Percentiles rank a stretch among this genome's conserved stretches.
phyloP scores from a whole-genome alignment of 2,329 filamentous ascomycete genomes.

The Neofusicoccum laricinum region DNA sequence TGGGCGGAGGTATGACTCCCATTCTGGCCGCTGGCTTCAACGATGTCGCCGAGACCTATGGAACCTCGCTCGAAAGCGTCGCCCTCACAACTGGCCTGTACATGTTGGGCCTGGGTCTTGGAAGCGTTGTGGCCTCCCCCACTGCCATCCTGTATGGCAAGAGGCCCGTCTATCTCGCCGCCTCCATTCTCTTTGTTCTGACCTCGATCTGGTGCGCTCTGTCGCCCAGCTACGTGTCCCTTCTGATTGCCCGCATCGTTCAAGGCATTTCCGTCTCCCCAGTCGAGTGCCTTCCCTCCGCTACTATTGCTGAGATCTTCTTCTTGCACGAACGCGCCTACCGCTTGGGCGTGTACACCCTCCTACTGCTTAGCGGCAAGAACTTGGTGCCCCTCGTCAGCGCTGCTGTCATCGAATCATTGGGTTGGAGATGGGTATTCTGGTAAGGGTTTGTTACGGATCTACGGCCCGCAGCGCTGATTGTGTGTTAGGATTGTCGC shows the following conservation, averaged over 20 bases:
- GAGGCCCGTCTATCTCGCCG: slow-evolving; percentile 79
- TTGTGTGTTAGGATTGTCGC: slow-evolving; percentile 65
- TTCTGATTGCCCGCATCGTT: slow-evolving; percentile 78
- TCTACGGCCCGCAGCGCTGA: background rate
- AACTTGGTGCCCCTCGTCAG: slow-evolving; percentile 85
- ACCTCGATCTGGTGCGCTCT: slow-evolving; percentile 80
- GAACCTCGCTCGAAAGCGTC: slow-evolving; percentile 68
- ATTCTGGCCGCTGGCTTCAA: slow-evolving; percentile 87
- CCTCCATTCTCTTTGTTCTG: slow-evolving; percentile 72
- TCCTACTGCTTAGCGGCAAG: slow-evolving; percentile 85
- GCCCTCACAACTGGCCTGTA: slow-evolving; percentile 87
- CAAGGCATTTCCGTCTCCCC: slow-evolving; percentile 86
- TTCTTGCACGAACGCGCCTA: slow-evolving; percentile 93
- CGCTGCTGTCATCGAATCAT: slow-evolving; percentile 73
- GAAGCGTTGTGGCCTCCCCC: slow-evolving; percentile 79
- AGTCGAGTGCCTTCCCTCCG: slow-evolving; percentile 87
- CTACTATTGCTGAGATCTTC: slow-evolving; percentile 94
- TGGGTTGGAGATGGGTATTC: slow-evolving; percentile 89
- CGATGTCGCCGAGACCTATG: slow-evolving; percentile 66
- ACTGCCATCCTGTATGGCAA: slow-evolving; percentile 92
- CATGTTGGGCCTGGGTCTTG: slow-evolving; percentile 89
- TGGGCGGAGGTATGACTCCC: slow-evolving; percentile 90
- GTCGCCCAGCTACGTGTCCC: slow-evolving; percentile 76
- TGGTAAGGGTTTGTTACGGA: slow-evolving; percentile 54
- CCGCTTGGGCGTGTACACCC: slow-evolving; percentile 87